phyloP scores from a whole-genome alignment of 345 rosid genomes.

The Jatropha curcas region DNA sequence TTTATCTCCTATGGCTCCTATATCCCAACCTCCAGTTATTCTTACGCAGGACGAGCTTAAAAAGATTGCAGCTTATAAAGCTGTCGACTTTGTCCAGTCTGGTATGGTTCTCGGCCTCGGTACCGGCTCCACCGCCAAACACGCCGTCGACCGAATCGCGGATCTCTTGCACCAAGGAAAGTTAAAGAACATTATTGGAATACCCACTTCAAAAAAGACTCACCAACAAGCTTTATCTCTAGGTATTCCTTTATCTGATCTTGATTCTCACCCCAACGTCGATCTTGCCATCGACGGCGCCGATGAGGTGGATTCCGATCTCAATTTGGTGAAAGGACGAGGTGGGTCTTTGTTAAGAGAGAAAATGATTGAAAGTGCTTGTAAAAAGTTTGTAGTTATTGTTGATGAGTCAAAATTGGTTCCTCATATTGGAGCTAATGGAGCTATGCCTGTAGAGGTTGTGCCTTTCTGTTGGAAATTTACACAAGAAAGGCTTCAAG shows the following conservation, averaged over 20 bases:
- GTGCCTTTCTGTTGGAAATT: conserved; percentile 85
- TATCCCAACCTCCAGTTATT: conserved; percentile 29
- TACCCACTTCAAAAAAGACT: conserved; percentile 82
- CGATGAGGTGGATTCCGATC: conserved; percentile 81
- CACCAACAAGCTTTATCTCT: conserved; percentile 75
- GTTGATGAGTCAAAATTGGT: conserved; percentile 75
- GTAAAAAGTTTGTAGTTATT: conserved; percentile 69
- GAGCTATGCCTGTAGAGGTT: conserved; percentile 84
- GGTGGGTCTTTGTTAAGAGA: conserved; percentile 92
- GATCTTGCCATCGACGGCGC: conserved; percentile 97
- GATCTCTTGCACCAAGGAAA: conserved; percentile 73
- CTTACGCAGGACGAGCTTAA: conserved; percentile 80
- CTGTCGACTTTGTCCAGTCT: conserved; percentile 86
- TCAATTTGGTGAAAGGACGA: conserved; percentile 86
- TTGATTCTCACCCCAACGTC: conserved; percentile 63
- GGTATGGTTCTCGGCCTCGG: conserved; percentile 99
- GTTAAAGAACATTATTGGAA: conserved; percentile 63
- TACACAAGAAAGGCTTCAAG: conserved; percentile 53
- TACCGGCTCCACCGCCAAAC: conserved; percentile 94
- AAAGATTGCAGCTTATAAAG: conserved; percentile 80
- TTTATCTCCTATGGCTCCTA: not conserved
- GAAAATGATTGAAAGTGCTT: conserved; percentile 90
- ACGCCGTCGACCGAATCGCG: conserved; percentile 91
- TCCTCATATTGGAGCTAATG: conserved; percentile 64
- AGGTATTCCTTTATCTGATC: conserved; percentile 80